A percentile compares a stretch with the other conserved stretches of the same genome.
phyloP scores from a whole-genome alignment of 495 filamentous ascomycete genomes.

The Aspergillus asperescens region DNA sequence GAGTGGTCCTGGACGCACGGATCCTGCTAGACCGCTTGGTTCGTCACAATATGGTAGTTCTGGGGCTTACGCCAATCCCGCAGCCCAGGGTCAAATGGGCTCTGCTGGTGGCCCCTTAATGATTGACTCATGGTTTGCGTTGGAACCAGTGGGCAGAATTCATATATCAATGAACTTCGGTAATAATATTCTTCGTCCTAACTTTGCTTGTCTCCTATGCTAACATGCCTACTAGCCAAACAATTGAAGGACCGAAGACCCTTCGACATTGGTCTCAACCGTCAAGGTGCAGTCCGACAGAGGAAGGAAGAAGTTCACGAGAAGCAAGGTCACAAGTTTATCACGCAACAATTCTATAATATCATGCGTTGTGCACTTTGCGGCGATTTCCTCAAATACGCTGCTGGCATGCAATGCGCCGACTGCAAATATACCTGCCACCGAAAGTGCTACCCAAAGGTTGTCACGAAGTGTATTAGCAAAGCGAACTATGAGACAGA shows the following conservation, averaged over 20 bases:
- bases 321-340: slow-evolving; percentile 98
- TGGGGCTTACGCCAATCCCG: slow-evolving; percentile 20
- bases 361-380: slow-evolving; percentile 99
- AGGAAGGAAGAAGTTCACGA: slow-evolving; percentile 96
- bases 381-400: slow-evolving; percentile 97
- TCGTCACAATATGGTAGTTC: slow-evolving; percentile 27
- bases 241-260: slow-evolving; percentile 62
- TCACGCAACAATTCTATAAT: slow-evolving; percentile 98
- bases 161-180: slow-evolving; percentile 83
- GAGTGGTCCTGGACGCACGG: slow-evolving; percentile 33
- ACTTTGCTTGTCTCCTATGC: slow-evolving; percentile 5
- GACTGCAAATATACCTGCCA: slow-evolving; percentile 99
- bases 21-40: slow-evolving; percentile 40
- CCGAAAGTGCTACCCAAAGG: slow-evolving; percentile 89
- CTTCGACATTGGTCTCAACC: slow-evolving; percentile 82
- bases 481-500: slow-evolving; percentile 98
- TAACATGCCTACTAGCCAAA: slow-evolving; percentile 52
- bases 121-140: slow-evolving; percentile 93
- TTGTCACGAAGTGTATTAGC: slow-evolving; percentile 99
- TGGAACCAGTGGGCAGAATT: slow-evolving; percentile 90
- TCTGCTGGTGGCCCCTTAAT: slow-evolving; percentile 45
- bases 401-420: slow-evolving; percentile 96
- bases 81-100: slow-evolving; percentile 19
- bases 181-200: slow-evolving; percentile 33
- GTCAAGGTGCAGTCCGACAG: slow-evolving; percentile 94